These are phyloP conservation scores for Lecanicillium sp. DNA, from an alignment of 2,329 filamentous ascomycete genomes.

Conservation along the genomic window DNA sequence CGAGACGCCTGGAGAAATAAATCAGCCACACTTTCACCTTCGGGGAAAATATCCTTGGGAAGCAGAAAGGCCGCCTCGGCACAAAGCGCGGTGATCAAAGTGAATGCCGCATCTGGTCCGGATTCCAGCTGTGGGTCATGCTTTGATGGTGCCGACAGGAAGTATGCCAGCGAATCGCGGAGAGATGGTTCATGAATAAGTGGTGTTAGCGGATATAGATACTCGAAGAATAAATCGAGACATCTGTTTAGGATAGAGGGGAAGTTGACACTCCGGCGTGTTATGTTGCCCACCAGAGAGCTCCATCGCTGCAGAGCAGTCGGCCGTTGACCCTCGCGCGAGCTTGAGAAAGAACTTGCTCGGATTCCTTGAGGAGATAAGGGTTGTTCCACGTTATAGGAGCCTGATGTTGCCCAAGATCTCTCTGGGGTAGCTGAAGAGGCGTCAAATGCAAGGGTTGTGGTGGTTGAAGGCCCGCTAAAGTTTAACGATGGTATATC, in stretches of 20 bases:
- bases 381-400: constrained; percentile 11
- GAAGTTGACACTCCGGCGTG: constrained; percentile 15
- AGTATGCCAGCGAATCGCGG: constrained; percentile 25
- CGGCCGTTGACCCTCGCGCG: constrained; percentile 1
- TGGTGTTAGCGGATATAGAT: constrained; percentile 33
- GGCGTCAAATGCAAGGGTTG: too few species aligned
- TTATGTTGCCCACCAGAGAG: constrained; percentile 15
- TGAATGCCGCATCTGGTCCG: constrained; percentile 30
- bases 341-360: constrained; percentile 6
- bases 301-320: constrained; percentile 22
- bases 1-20: constrained; percentile 31
- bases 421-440: too few species aligned
- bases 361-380: constrained; percentile 16
- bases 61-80: constrained; percentile 32
- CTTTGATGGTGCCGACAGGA: constrained; percentile 10
- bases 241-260: constrained; percentile 22
- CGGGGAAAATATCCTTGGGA: constrained; percentile 29
- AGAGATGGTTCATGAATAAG: constrained; percentile 32
- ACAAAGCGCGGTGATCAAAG: constrained; percentile 34
- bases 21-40: constrained; percentile 26
- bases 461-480: too few species aligned
- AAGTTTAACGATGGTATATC: too few species aligned
- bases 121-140: constrained; percentile 13
- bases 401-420: too few species aligned
- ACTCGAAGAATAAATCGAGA: constrained; percentile 32